Evolutionary conservation across 176 grass and related monocot genomes (phyloP).

Genomic region (Cymbopogon citratus): DNA sequence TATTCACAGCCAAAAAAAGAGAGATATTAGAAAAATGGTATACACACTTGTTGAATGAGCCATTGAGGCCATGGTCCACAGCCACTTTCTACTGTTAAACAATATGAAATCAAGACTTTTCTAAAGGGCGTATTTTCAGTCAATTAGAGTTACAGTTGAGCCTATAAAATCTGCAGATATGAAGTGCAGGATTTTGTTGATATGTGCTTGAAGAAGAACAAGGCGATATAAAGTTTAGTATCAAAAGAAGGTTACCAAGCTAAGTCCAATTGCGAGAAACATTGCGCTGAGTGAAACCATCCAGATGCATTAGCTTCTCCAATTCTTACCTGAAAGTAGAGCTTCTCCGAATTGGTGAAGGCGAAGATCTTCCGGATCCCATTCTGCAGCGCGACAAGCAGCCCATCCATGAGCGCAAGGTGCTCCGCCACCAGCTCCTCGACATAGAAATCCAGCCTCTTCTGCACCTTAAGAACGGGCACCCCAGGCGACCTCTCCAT

Average conservation of each 20-base stretch:
- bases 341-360: constrained; percentile 85
- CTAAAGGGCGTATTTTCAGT: neutral
- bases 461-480: constrained; percentile 67
- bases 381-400: constrained; percentile 71
- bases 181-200: neutral
- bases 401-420: constrained; percentile 91
- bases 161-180: neutral
- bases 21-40: neutral
- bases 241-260: too few species aligned
- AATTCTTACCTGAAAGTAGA: constrained; percentile 83
- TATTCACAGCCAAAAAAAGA: neutral
- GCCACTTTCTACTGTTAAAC: neutral
- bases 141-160: neutral
- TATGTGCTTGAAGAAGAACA: neutral
- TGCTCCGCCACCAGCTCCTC: constrained; percentile 91
- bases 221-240: neutral
- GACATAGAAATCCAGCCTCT: constrained; percentile 94
- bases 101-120: neutral
- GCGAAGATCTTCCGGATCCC: constrained; percentile 80
- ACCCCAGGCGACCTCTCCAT: constrained; percentile 64
- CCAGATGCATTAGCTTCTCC: neutral
- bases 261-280: neutral
- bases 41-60: neutral
- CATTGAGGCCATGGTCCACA: neutral
- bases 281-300: neutral